Percentiles rank a stretch among this genome's conserved stretches.
Conservation (phyloP, 2,329 filamentous ascomycete genomes). For the Claviceps fusiformis region DNA sequence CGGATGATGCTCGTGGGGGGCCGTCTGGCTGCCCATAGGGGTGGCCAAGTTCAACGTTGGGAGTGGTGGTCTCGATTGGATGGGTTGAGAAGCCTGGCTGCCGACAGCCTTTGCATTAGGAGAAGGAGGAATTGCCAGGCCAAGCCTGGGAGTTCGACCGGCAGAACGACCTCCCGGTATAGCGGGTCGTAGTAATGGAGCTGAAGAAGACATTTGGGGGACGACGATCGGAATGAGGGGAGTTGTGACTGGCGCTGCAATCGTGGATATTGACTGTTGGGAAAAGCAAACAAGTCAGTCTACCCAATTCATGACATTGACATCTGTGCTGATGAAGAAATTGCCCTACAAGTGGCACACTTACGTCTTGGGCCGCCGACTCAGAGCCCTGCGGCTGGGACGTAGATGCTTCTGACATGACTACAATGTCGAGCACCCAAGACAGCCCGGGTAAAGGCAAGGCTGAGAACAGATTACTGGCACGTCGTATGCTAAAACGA, state of each 20-base stretch:
- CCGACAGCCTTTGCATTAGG: conserved; percentile 68
- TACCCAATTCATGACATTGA: neutral
- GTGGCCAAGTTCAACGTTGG: conserved; percentile 79
- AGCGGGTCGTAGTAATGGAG: conserved; percentile 70
- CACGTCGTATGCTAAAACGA: neutral
- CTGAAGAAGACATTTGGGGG: conserved; percentile 59
- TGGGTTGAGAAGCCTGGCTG: conserved; percentile 25
- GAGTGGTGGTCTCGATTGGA: conserved; percentile 37
- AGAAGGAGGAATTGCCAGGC: conserved; percentile 79
- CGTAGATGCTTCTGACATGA: conserved; percentile 14
- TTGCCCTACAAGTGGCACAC: conserved; percentile 1
- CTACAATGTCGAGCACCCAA: conserved; percentile 8
- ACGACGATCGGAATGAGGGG: conserved; percentile 23
- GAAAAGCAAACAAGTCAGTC: conserved; percentile 1
- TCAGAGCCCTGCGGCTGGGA: conserved; percentile 11
- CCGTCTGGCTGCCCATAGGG: conserved; percentile 67
- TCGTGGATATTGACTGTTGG: conserved; percentile 10
- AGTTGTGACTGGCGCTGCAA: conserved; percentile 14
- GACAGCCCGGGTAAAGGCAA: conserved; percentile 4
- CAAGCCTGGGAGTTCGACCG: conserved; percentile 62
- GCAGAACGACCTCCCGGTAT: conserved; percentile 56
- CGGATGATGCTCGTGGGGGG: conserved; percentile 53
- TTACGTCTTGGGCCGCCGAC: conserved; percentile 10
- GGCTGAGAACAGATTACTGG: conserved; percentile 3
- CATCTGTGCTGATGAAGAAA: neutral